phyloP scores from a whole-genome alignment of 441 rosid species.

The Viola pubescens region DNA sequence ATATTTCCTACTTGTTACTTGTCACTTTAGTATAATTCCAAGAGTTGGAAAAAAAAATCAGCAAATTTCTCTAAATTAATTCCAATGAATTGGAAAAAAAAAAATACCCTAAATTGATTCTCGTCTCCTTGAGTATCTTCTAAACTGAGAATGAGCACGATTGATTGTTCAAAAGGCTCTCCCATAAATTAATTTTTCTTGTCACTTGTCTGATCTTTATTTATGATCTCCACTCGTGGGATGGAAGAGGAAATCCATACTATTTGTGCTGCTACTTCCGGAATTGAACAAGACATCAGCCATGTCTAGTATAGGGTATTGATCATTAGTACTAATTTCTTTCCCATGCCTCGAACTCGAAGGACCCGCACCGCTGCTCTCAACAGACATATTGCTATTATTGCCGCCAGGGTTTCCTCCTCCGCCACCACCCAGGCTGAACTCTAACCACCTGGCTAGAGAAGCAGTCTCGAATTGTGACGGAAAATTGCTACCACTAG shows the following conservation, averaged over 20 bases:
- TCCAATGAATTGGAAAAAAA: too few species aligned
- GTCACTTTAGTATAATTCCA: too few species aligned
- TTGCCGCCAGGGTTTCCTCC: constrained; percentile 4
- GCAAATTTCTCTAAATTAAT: too few species aligned
- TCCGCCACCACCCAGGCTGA: constrained; percentile 21
- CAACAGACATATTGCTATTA: constrained; percentile 6
- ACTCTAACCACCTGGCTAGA: constrained; percentile 26
- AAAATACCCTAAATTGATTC: too few species aligned
- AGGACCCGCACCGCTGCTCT: constrained; percentile 23
- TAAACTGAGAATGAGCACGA: too few species aligned
- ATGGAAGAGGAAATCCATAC: constrained; percentile 53
- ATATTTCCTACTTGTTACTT: too few species aligned
- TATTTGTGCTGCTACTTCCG: constrained; percentile 46
- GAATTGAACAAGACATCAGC: constrained; percentile 56
- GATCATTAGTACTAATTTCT: constrained; percentile 15
- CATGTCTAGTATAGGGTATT: constrained; percentile 41
- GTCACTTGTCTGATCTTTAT: constrained; percentile 17
- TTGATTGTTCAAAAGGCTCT: not conserved
- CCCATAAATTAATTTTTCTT: constrained; percentile 21
- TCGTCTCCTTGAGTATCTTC: too few species aligned
- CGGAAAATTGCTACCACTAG: not conserved
- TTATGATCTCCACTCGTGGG: constrained; percentile 10
- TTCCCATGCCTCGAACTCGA: constrained; percentile 25
- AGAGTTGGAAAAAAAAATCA: too few species aligned
- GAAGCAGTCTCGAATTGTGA: constrained; percentile 12